These are phyloP conservation scores for Sistotremastrum niveocremeum DNA, from an alignment of 768 basidiomycete genomes.

Conservation along the genomic window DNA sequence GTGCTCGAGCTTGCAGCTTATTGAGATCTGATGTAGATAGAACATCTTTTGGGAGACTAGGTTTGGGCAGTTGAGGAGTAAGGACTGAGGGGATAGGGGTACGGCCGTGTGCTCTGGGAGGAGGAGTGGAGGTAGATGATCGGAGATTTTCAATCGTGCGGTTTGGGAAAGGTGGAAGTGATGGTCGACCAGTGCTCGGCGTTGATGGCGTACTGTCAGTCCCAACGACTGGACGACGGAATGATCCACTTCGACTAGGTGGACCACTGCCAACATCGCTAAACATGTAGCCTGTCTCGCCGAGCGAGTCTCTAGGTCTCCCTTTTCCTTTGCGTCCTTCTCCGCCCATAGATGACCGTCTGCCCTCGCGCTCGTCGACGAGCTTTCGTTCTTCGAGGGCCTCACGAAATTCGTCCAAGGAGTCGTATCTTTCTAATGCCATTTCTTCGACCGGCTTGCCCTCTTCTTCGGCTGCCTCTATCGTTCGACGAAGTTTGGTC, in stretches of 20 bases:
- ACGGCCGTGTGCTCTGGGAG: slow-evolving; percentile 43
- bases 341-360: slow-evolving; percentile 26
- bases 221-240: slow-evolving; percentile 55
- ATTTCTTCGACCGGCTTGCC: slow-evolving; percentile 58
- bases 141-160: slow-evolving; percentile 49
- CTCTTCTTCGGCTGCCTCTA: slow-evolving; percentile 85
- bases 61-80: slow-evolving; percentile 40
- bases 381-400: slow-evolving; percentile 77
- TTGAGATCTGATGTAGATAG: slow-evolving; percentile 75
- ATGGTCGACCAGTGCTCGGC: slow-evolving; percentile 38
- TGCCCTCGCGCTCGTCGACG: slow-evolving; percentile 68
- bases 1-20: slow-evolving; percentile 81
- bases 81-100: slow-evolving; percentile 90
- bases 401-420: slow-evolving; percentile 74
- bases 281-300: slow-evolving; percentile 4
- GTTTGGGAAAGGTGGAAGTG: slow-evolving; percentile 29
- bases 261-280: slow-evolving; percentile 46
- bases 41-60: slow-evolving; percentile 18
- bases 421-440: slow-evolving; percentile 80
- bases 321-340: slow-evolving; percentile 18
- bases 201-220: too few relatives aligned
- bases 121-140: slow-evolving; percentile 14
- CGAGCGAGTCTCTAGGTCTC: slow-evolving; percentile 16
- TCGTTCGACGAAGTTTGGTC: slow-evolving; percentile 86
- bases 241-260: slow-evolving; percentile 46